Percentiles rank a stretch among this genome's conserved stretches.
phyloP scores from a whole-genome alignment of 2,329 filamentous ascomycete species.

The Fusarium chlamydosporum region DNA sequence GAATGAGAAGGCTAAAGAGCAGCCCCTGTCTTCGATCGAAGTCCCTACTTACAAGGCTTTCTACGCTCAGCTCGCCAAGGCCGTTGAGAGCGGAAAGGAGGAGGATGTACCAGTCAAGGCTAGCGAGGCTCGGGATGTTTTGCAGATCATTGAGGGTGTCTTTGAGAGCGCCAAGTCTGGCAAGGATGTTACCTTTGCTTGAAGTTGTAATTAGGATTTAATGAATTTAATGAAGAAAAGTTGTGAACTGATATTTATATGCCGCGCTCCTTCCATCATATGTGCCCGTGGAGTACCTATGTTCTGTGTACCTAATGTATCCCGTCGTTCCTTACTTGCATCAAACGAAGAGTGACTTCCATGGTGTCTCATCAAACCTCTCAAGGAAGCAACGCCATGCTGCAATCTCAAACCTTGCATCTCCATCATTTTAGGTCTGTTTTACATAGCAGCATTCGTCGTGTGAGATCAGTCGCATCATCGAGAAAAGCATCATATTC shows the following conservation, averaged over 20 bases:
- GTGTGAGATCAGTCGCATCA: too few relatives aligned
- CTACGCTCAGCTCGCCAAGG: conserved; percentile 69
- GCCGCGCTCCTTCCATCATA: neutral
- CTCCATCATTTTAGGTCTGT: neutral
- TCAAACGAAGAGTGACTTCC: neutral
- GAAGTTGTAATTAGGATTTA: neutral
- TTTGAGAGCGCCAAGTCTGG: conserved; percentile 65
- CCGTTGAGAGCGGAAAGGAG: conserved; percentile 63
- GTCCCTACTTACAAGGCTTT: conserved; percentile 78
- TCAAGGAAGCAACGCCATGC: neutral
- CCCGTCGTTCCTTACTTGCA: neutral
- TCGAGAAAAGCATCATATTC: neutral
- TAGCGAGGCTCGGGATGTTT: conserved; percentile 66
- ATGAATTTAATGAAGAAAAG: conserved; percentile 37
- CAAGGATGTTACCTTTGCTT: conserved; percentile 59
- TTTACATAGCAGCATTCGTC: neutral
- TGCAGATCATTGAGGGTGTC: conserved; percentile 67
- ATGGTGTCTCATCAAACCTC: too few relatives aligned
- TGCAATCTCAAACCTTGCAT: neutral
- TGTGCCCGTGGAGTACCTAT: neutral
- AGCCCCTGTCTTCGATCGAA: conserved; percentile 69
- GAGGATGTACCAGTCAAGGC: conserved; percentile 68
- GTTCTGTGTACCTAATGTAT: neutral
- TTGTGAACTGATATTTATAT: neutral
- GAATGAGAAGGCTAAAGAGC: conserved; percentile 65